phyloP scores from a whole-genome alignment of 2,329 filamentous ascomycete species.

The Aspergillus viridinutans region DNA sequence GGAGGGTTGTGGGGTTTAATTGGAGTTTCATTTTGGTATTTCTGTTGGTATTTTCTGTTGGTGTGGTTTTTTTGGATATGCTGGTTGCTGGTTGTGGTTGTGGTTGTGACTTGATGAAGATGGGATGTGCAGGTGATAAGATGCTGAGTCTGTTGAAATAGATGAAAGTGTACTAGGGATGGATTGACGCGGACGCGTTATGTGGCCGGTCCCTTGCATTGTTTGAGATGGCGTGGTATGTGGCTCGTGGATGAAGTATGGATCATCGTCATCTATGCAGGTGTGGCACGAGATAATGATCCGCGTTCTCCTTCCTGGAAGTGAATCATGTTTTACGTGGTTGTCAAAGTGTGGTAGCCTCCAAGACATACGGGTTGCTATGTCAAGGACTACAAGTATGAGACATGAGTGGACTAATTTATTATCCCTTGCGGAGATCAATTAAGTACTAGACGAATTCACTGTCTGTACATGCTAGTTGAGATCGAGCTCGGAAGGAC shows the following conservation, averaged over 20 bases:
- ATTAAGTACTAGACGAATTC: not conserved
- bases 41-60: no score
- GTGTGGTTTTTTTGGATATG: not conserved
- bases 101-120: not conserved
- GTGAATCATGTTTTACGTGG: not conserved
- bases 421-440: not conserved
- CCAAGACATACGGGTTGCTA: no score
- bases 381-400: no score
- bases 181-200: no score
- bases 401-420: not conserved
- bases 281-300: not conserved
- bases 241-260: no score
- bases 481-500: constrained; percentile 11
- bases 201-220: no score
- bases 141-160: not conserved
- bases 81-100: not conserved
- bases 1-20: constrained; percentile 11
- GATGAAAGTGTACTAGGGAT: no score
- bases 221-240: no score
- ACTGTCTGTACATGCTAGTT: constrained; percentile 1
- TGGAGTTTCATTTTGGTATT: constrained; percentile 14
- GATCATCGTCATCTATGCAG: no score
- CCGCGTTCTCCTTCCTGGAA: not conserved
- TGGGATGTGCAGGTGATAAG: not conserved
- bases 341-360: not conserved